Evolutionary conservation across 163 green algal species (phyloP).

Genomic region (Volvox carteri): DNA sequence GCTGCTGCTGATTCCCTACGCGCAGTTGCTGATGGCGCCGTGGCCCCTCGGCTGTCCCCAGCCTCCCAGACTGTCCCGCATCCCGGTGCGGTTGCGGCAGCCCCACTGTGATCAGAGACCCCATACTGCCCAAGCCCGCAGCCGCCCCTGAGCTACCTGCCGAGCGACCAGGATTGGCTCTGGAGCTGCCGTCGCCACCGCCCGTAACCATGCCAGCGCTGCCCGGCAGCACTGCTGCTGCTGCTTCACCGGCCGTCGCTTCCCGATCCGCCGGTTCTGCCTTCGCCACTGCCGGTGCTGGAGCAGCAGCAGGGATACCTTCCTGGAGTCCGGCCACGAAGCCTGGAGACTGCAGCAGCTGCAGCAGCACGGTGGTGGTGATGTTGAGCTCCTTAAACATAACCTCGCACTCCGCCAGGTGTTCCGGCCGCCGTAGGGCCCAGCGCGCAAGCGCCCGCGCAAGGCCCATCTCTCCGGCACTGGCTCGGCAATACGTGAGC

Average conservation of each 20-base stretch:
- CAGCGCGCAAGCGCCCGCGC: constrained; percentile 45
- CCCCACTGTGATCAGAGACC: not conserved
- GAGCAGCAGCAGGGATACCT: not conserved
- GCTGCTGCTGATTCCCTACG: not conserved
- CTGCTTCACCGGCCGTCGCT: not conserved
- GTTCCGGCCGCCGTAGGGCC: constrained; percentile 18
- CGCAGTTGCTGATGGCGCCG: not conserved
- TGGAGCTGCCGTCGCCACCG: not conserved
- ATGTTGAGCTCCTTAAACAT: constrained; percentile 53
- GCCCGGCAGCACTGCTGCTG: not conserved
- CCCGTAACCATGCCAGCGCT: no score
- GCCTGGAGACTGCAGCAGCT: constrained; percentile 47
- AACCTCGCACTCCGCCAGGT: constrained; percentile 36
- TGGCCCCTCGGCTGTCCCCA: not conserved
- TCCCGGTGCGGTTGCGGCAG: not conserved
- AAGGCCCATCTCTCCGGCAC: constrained; percentile 3
- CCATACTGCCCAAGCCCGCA: not conserved
- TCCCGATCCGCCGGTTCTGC: not conserved
- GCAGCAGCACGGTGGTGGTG: constrained; percentile 33
- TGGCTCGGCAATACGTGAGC: not conserved
- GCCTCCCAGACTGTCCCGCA: no score
- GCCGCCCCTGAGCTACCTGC: not conserved
- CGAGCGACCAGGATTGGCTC: not conserved
- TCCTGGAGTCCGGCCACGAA: constrained; percentile 28
- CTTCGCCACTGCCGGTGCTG: not conserved